These are phyloP conservation scores for Monosporascus cannonballus DNA, from an alignment of 2,329 filamentous ascomycete genomes.

Conservation along the genomic window DNA sequence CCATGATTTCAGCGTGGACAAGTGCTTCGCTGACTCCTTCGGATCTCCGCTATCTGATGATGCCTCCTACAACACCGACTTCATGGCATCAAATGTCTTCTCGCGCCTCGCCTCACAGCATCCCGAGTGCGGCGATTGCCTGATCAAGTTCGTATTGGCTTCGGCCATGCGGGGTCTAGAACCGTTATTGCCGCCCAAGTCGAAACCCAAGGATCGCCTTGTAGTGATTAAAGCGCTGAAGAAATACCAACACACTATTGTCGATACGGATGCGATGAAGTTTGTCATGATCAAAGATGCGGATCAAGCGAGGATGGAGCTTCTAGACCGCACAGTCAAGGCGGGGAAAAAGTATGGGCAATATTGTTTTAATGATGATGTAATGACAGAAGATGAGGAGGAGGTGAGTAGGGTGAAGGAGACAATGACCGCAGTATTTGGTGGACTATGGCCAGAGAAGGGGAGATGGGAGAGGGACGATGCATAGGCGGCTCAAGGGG, in stretches of 20 bases:
- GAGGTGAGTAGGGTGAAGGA: conserved; percentile 28
- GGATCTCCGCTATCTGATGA: conserved; percentile 29
- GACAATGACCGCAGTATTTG: conserved; percentile 29
- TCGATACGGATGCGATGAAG: conserved; percentile 32
- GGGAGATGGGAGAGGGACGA: too few relatives aligned
- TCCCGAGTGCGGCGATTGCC: conserved; percentile 34
- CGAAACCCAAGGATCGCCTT: conserved; percentile 26
- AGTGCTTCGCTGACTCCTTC: conserved; percentile 36
- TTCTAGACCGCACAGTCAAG: conserved; percentile 30
- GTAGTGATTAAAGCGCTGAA: conserved; percentile 31
- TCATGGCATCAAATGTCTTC: conserved; percentile 32
- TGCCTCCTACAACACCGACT: conserved; percentile 28
- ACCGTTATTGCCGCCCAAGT: conserved; percentile 28
- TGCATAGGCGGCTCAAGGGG: too few relatives aligned
- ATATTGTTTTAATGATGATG: conserved; percentile 37
- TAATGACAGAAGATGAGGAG: conserved; percentile 28
- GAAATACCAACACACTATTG: conserved; percentile 34
- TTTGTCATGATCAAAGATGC: conserved; percentile 38
- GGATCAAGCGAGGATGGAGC: conserved; percentile 31
- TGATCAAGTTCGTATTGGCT: conserved; percentile 34
- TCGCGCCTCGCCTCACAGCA: conserved; percentile 30
- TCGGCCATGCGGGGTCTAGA: conserved; percentile 27
- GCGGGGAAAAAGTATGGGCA: conserved; percentile 29
- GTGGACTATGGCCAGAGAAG: too few relatives aligned
- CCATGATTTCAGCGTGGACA: conserved; percentile 32